Conservation (phyloP, 768 basidiomycete species). For the Mycena crocata region DNA sequence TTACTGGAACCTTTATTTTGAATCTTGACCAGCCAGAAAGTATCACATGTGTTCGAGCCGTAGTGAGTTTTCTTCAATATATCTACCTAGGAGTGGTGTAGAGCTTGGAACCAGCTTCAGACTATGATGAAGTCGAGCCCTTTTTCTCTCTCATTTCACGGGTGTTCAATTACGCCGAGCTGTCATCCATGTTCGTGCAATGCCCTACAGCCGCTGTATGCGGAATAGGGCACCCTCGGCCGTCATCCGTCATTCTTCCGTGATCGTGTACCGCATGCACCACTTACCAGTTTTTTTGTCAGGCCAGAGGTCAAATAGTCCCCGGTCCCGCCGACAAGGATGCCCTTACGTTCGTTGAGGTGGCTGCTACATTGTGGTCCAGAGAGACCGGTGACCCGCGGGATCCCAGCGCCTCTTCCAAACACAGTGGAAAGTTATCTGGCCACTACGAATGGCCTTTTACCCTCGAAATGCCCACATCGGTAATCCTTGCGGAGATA, state of each 20-base stretch:
- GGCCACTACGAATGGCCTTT: conserved; percentile 39
- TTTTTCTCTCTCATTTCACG: no score
- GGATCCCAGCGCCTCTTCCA: conserved; percentile 21
- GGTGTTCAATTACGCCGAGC: no score
- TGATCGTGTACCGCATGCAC: conserved; percentile 20
- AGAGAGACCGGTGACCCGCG: conserved; percentile 31
- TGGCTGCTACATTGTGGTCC: conserved; percentile 34
- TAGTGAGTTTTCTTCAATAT: conserved; percentile 42
- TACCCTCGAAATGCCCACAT: conserved; percentile 40
- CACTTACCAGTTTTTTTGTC: conserved; percentile 1
- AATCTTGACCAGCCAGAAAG: conserved; percentile 43
- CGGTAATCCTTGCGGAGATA: conserved; percentile 18
- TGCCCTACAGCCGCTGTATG: no score
- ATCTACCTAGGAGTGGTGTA: neutral
- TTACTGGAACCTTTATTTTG: conserved; percentile 31
- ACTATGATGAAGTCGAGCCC: no score
- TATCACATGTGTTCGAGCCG: conserved; percentile 51
- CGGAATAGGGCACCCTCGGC: neutral
- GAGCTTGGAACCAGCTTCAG: no score
- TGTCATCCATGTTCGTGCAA: no score
- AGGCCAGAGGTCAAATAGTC: conserved; percentile 38
- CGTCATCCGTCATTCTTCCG: neutral
- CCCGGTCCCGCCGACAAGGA: conserved; percentile 30
- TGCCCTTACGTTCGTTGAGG: conserved; percentile 37
- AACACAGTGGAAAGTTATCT: conserved; percentile 24